Percentiles rank a stretch among this genome's conserved stretches.
phyloP scores from a whole-genome alignment of 192 early-diverging fungal species.

The Geosiphon pyriformis region DNA sequence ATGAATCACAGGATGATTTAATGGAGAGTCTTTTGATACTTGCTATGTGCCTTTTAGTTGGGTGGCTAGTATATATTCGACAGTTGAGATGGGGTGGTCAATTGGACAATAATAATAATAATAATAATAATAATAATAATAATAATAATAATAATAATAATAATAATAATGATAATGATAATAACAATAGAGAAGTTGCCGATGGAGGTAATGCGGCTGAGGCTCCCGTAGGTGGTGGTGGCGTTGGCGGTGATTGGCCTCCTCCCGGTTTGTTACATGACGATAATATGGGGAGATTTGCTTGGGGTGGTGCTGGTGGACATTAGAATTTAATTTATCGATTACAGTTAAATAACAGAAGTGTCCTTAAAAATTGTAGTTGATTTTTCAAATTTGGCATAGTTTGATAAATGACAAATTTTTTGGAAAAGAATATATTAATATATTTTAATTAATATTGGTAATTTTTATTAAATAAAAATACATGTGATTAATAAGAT shows the following conservation, averaged over 20 bases:
- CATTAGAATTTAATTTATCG: neutral
- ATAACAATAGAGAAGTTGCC: neutral
- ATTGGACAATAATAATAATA: conserved; percentile 12
- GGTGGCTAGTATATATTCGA: conserved; percentile 54
- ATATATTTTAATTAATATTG: no score
- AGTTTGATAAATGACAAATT: no score
- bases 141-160: no score
- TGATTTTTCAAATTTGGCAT: no score
- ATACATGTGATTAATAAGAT: no score
- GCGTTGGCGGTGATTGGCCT: neutral
- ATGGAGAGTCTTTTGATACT: conserved; percentile 52
- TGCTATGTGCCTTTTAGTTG: conserved; percentile 44
- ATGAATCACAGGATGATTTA: conserved; percentile 39
- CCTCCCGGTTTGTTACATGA: neutral
- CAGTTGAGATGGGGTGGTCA: conserved; percentile 43
- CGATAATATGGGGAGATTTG: neutral
- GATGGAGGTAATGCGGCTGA: neutral
- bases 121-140: no score
- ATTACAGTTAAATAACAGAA: no score
- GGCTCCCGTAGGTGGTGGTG: neutral
- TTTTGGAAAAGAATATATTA: no score
- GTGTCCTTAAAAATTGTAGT: no score
- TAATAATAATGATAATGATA: no score
- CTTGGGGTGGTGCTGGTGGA: neutral
- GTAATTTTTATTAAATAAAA: no score